Percentiles rank a stretch among this genome's conserved stretches.
Conservation (phyloP, 192 early-diverging fungal species). For the Entomortierella chlamydospora region DNA sequence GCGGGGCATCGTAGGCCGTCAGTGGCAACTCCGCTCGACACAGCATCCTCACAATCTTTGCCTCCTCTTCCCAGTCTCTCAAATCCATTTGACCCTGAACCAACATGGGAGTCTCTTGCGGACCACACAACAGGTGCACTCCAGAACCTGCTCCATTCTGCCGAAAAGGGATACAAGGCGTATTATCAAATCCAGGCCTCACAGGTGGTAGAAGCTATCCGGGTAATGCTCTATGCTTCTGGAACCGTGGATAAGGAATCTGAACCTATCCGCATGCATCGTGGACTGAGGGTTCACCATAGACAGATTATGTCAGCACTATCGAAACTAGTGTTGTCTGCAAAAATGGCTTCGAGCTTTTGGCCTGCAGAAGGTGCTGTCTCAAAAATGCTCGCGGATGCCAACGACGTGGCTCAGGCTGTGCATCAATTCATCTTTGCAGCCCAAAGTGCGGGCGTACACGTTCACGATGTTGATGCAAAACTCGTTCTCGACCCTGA, state of each 20-base stretch:
- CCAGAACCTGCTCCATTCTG: conserved; percentile 42
- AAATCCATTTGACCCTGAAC: conserved; percentile 45
- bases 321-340: conserved; percentile 85
- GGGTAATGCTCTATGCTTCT: conserved; percentile 87
- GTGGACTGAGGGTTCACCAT: conserved; percentile 75
- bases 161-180: conserved; percentile 41
- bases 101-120: conserved; percentile 42
- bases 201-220: conserved; percentile 79
- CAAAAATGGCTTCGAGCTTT: conserved; percentile 85
- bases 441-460: conserved; percentile 52
- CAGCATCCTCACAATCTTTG: background rate
- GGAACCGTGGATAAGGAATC: conserved; percentile 78
- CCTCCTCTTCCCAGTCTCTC: conserved; percentile 41
- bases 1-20: conserved; percentile 18
- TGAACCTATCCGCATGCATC: conserved; percentile 72
- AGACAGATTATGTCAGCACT: conserved; percentile 82
- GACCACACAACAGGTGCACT: conserved; percentile 37
- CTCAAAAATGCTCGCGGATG: conserved; percentile 77
- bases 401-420: conserved; percentile 79
- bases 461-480: conserved; percentile 55
- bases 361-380: conserved; percentile 92
- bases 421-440: conserved; percentile 76
- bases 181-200: conserved; percentile 48
- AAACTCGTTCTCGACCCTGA: conserved; percentile 51
- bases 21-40: background rate